Percentiles rank a stretch among this genome's conserved stretches.
These are phyloP conservation scores for Schoenoplectus triqueter DNA, from an alignment of 202 grass and related monocot species.

Conservation along the genomic window DNA sequence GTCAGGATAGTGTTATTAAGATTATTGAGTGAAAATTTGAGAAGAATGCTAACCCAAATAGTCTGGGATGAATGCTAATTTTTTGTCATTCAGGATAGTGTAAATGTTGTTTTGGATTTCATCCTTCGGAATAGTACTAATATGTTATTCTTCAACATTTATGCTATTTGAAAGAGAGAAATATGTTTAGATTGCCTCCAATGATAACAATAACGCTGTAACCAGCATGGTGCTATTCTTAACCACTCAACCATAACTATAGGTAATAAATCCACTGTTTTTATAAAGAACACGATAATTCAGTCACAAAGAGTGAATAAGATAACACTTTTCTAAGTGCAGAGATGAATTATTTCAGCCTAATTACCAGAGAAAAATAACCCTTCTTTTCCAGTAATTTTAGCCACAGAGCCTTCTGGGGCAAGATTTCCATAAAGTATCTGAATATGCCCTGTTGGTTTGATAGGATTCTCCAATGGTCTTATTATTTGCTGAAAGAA, in stretches of 20 bases:
- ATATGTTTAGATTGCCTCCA: neutral
- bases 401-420: conserved; percentile 94
- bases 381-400: conserved; percentile 99
- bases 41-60: neutral
- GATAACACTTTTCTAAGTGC: neutral
- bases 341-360: neutral
- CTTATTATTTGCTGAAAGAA: conserved; percentile 79
- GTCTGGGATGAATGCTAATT: neutral
- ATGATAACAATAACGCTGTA: neutral
- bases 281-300: conserved; percentile 7
- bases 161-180: neutral
- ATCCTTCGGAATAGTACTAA: neutral
- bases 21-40: too few species aligned
- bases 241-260: neutral
- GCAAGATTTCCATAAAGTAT: conserved; percentile 99
- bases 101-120: neutral
- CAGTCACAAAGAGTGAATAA: neutral
- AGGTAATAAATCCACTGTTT: neutral
- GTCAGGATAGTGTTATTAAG: neutral
- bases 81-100: neutral
- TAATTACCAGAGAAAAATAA: conserved; percentile 86
- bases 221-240: neutral
- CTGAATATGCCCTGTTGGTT: conserved; percentile 94
- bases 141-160: neutral
- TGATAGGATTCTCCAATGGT: conserved; percentile 90